A percentile compares a stretch with the other conserved stretches of the same genome.
These are phyloP conservation scores for Anthoceros angustus DNA, from an alignment of 225 moss, liverwort and hornwort genomes.

Conservation along the genomic window DNA sequence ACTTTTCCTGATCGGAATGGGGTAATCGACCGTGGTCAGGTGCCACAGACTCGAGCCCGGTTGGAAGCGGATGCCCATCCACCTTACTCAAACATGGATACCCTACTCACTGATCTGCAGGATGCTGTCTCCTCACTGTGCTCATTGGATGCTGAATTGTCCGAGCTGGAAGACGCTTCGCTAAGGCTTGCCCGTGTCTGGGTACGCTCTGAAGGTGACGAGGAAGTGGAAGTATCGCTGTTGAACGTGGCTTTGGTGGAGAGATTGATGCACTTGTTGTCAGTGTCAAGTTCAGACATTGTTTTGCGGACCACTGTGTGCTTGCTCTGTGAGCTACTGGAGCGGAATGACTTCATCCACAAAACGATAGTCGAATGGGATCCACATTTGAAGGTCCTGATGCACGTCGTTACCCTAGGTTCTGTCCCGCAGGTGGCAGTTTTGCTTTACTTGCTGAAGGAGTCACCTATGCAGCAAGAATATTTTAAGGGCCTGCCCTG, in stretches of 20 bases:
- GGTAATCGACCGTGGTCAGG: neutral
- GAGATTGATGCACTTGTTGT: constrained; percentile 30
- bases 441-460: constrained; percentile 31
- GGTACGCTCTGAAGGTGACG: constrained; percentile 26
- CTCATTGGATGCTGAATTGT: constrained; percentile 15
- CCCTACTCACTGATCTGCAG: constrained; percentile 16
- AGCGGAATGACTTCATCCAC: constrained; percentile 26
- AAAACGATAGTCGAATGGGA: constrained; percentile 24
- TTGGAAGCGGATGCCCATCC: neutral
- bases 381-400: constrained; percentile 17
- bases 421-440: constrained; percentile 30
- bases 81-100: constrained; percentile 16
- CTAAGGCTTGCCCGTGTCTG: constrained; percentile 24
- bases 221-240: constrained; percentile 19
- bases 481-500: constrained; percentile 22
- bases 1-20: neutral
- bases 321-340: constrained; percentile 30
- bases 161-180: constrained; percentile 28
- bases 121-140: constrained; percentile 21
- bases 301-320: constrained; percentile 30
- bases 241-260: constrained; percentile 29
- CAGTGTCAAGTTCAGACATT: constrained; percentile 27
- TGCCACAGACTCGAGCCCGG: neutral
- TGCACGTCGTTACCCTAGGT: constrained; percentile 16
- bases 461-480: constrained; percentile 19